Evolutionary conservation across 1,139 yeast genomes (phyloP).

Genomic region (Blastobotrys ciferrii): DNA sequence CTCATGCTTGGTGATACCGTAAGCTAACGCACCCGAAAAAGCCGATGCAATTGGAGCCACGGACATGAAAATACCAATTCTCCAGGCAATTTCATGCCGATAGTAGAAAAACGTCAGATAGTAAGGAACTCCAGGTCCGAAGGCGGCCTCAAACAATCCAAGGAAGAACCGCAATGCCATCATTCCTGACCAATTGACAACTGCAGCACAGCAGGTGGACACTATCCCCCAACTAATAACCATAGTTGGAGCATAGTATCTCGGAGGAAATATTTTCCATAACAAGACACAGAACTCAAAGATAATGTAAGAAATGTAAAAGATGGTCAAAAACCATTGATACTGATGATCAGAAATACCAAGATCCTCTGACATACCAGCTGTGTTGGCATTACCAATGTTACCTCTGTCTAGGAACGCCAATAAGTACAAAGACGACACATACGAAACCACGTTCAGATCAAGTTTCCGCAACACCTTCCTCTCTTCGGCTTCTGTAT

Average conservation of each 20-base stretch:
- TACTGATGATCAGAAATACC: conserved; percentile 45
- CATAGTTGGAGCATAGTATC: conserved; percentile 28
- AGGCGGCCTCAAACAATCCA: conserved; percentile 33
- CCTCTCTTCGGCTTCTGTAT: conserved; percentile 20
- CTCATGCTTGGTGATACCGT: conserved; percentile 39
- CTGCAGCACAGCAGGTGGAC: conserved; percentile 29
- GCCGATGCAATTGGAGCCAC: conserved; percentile 34
- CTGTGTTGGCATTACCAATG: conserved; percentile 61
- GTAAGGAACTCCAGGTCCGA: conserved; percentile 36
- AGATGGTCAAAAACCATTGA: conserved; percentile 30
- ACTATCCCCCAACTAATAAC: conserved; percentile 32
- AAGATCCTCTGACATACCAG: conserved; percentile 53
- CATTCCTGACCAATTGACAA: conserved; percentile 25
- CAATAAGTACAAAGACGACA: conserved; percentile 51
- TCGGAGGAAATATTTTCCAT: conserved; percentile 28
- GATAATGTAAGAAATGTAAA: conserved; percentile 34
- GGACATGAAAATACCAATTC: conserved; percentile 56
- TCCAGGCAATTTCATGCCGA: conserved; percentile 39
- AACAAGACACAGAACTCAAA: conserved; percentile 26
- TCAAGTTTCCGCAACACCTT: conserved; percentile 22
- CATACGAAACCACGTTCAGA: conserved; percentile 22
- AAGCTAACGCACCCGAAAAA: conserved; percentile 35
- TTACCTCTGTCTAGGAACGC: conserved; percentile 60
- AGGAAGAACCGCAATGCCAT: conserved; percentile 31
- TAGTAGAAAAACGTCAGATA: conserved; percentile 33